These are phyloP conservation scores for Psilocybe cubensis DNA, from an alignment of 768 basidiomycete species.

Conservation along the genomic window DNA sequence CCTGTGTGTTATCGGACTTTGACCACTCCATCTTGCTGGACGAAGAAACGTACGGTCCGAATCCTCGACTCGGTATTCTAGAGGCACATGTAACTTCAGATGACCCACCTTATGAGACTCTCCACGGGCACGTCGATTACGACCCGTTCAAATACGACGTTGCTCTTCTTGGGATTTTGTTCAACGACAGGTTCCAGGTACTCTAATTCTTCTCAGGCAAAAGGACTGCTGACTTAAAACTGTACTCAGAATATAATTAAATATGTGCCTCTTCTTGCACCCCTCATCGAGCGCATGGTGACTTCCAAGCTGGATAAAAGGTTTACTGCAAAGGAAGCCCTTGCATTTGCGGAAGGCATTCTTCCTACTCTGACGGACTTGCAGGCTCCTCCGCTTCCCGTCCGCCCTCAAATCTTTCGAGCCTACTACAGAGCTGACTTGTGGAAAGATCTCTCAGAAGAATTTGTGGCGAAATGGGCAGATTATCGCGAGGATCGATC, in stretches of 20 bases:
- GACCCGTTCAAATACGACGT: slow-evolving; percentile 28
- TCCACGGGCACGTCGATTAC: slow-evolving; percentile 25
- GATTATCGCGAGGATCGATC: no score
- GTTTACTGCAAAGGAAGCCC: neutral
- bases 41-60: neutral
- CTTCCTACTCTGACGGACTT: neutral
- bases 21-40: slow-evolving; percentile 19
- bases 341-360: neutral
- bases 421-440: no score
- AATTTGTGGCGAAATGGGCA: no score
- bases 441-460: no score
- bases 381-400: no score
- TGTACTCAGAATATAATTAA: neutral
- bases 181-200: neutral
- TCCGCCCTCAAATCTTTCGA: no score
- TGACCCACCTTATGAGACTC: slow-evolving; percentile 1
- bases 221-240: neutral
- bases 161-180: slow-evolving; percentile 15
- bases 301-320: neutral
- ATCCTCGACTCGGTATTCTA: slow-evolving; percentile 9
- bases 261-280: neutral
- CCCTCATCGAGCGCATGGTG: neutral
- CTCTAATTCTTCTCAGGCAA: neutral
- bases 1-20: slow-evolving; percentile 23
- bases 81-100: neutral